Base-by-base conservation (phyloP, 306 rosid genomes). In the Hippophae gyantsensis region DNA sequence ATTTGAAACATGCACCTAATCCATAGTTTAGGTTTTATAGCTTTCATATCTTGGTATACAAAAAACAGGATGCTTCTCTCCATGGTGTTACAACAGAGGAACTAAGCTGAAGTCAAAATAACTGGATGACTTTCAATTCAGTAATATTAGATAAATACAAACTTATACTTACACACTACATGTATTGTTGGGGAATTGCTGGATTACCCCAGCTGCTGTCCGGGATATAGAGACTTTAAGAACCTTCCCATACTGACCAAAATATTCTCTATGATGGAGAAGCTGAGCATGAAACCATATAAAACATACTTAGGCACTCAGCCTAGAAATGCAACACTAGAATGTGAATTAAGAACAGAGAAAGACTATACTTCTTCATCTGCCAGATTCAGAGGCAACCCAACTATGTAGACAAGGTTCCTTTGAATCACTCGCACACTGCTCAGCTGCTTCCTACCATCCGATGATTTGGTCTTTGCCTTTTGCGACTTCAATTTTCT, bases 161-260 rank as follows among this genome's bases (percentile, higher is more conserved):
- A 38, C 52, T 2, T 32, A 32, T 32, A 79, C 99, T 88, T 86
- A 93, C 99, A 88, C 99, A 88, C 99, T 93, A 78, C 99, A 93
- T 46, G 99, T 86, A 74, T 81, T 86, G 77, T 89, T 93, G 42
- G 92, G 95, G 86, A 86, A 89, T 77, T 88, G 99, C 63, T 93
- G 99, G 78, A 93, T 82, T 69, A 84, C 81, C 32, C 99, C 99
- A 74, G 95, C 81, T 32, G 99, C 89, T 0, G 99, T 93, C 70
- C 99, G 86, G 57, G 97, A 88, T 95, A 93, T 93, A 5, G 99
- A 93, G 48, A 93, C 99, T 79, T 93, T 93, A 58, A 86, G 78
- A 72, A 93, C 97, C 86, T 89, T 88, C 64, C 99, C 99, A 75
- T 93, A 93, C 82, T 88, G 99, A 79, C 89, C 87, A 84, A 93